phyloP scores from a whole-genome alignment of 2,329 filamentous ascomycete species.

The Tolypocladium sp. region DNA sequence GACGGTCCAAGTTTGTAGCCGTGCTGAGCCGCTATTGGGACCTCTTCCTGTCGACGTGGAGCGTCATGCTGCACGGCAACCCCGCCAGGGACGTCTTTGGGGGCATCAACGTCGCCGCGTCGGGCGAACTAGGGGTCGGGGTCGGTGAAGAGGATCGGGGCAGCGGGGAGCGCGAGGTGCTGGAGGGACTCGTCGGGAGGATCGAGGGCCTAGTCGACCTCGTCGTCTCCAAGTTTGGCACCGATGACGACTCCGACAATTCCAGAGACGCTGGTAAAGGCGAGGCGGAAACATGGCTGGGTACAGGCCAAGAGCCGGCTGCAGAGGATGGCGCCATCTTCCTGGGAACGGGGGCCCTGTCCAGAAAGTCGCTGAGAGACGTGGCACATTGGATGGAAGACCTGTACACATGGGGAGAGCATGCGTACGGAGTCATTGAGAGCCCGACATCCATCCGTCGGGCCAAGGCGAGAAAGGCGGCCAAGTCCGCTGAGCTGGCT shows the following conservation, averaged over 20 bases:
- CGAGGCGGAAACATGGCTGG: conserved; percentile 53
- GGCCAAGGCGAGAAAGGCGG: conserved; percentile 26
- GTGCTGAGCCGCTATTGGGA: conserved; percentile 78
- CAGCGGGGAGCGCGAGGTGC: conserved; percentile 84
- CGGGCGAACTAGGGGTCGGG: conserved; percentile 84
- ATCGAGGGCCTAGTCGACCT: conserved; percentile 83
- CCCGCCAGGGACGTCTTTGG: conserved; percentile 71
- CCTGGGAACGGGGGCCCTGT: conserved; percentile 66
- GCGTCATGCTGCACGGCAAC: conserved; percentile 83
- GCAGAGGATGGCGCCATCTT: conserved; percentile 81
- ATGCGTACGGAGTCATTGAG: conserved; percentile 76
- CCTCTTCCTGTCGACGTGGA: conserved; percentile 63
- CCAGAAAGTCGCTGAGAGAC: conserved; percentile 60
- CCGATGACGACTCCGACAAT: conserved; percentile 21
- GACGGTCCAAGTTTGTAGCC: conserved; percentile 59
- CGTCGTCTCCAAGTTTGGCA: conserved; percentile 77
- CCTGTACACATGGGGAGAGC: conserved; percentile 73
- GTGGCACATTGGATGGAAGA: conserved; percentile 83
- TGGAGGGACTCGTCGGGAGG: conserved; percentile 75
- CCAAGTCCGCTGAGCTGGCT: conserved; percentile 5
- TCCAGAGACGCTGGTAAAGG: conserved; percentile 10
- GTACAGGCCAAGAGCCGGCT: conserved; percentile 55
- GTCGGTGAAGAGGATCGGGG: conserved; percentile 94
- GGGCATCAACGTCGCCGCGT: conserved; percentile 79
- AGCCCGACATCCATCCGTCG: conserved; percentile 61